Evolutionary conservation across 1,139 yeast genomes (phyloP).

Genomic region (Yamadazyma atmosphaerica): DNA sequence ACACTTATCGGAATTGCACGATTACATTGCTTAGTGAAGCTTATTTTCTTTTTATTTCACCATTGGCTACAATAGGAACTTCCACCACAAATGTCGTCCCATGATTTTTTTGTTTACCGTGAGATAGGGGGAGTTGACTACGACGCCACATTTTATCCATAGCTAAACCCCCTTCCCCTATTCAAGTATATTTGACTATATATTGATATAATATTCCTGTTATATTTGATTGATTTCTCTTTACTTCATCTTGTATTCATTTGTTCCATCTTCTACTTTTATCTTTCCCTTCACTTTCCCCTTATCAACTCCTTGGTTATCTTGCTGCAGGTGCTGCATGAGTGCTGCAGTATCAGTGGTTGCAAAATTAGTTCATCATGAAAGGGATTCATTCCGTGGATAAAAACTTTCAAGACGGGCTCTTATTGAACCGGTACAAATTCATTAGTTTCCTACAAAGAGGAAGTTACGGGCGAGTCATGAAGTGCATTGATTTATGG

Average conservation of each 20-base stretch:
- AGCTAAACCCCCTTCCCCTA: no score
- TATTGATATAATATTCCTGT: no score
- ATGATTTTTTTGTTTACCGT: no score
- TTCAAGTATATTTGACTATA: no score
- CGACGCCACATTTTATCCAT: no score
- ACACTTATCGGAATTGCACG: neutral
- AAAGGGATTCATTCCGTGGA: neutral
- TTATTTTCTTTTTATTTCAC: neutral
- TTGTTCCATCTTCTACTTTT: no score
- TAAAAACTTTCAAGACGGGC: conserved; percentile 5
- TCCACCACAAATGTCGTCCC: neutral
- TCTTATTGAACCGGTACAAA: conserved; percentile 33
- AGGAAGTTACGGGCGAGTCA: conserved; percentile 56
- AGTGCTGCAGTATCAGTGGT: no score
- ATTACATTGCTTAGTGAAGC: neutral
- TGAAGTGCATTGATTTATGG: conserved; percentile 41
- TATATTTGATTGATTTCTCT: no score
- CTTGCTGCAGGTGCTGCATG: no score
- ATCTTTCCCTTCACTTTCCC: no score
- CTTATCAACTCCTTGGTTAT: neutral
- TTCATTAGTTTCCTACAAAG: conserved; percentile 43
- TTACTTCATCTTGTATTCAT: no score
- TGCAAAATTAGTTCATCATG: neutral
- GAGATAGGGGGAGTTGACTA: neutral
- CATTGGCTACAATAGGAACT: neutral